Conservation (phyloP, 1,284 basidiomycete species). For the Leccinum holopus region DNA sequence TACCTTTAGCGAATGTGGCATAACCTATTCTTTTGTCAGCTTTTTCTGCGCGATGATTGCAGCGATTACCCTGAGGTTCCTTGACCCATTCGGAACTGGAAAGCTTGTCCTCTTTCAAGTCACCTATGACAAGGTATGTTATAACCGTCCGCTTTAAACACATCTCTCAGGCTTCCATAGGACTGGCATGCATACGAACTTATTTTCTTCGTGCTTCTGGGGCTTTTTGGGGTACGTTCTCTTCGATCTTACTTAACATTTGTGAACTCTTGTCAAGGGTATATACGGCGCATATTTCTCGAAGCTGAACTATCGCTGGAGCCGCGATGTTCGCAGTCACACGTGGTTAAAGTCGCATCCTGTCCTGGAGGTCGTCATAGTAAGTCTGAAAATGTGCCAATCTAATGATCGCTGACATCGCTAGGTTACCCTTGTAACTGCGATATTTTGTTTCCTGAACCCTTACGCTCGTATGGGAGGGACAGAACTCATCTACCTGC, state of each 20-base stretch:
- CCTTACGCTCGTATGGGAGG: conserved; percentile 93
- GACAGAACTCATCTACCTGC: conserved; percentile 88
- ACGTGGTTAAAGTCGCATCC: conserved; percentile 83
- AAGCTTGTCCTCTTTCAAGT: conserved; percentile 88
- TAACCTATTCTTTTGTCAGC: conserved; percentile 37
- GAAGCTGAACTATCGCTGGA: conserved; percentile 90
- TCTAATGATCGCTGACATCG: conserved; percentile 12
- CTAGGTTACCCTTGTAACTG: conserved; percentile 77
- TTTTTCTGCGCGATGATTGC: conserved; percentile 97
- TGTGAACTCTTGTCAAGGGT: conserved; percentile 51
- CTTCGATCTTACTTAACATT: conserved; percentile 1
- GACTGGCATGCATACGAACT: conserved; percentile 90
- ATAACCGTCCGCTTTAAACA: background rate
- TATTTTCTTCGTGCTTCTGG: conserved; percentile 80
- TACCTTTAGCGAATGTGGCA: background rate
- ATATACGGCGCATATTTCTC: conserved; percentile 95
- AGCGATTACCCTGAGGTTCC: conserved; percentile 81
- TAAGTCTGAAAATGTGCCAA: conserved; percentile 38
- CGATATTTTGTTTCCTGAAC: conserved; percentile 82
- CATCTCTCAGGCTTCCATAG: conserved; percentile 37
- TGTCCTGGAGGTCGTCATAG: conserved; percentile 80
- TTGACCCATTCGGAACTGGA: conserved; percentile 90
- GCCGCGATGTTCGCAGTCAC: conserved; percentile 73
- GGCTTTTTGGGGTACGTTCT: conserved; percentile 72
- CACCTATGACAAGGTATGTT: conserved; percentile 74